Conservation (phyloP, 2,329 filamentous ascomycete species). For the Blumeria graminis region DNA sequence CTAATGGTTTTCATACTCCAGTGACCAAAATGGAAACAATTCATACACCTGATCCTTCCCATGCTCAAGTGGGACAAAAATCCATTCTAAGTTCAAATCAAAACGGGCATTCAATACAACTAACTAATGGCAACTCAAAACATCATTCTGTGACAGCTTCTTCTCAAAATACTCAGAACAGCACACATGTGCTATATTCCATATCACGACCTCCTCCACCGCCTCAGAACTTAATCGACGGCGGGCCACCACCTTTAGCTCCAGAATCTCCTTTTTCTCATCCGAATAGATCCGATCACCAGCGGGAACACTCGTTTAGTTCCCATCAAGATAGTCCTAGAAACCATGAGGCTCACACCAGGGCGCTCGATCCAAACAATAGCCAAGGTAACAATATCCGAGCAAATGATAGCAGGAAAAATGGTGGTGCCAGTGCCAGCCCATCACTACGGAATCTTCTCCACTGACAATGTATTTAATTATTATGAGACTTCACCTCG, state of each 20-base stretch:
- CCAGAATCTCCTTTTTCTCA: conserved; percentile 24
- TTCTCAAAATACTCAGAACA: conserved; percentile 11
- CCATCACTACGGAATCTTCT: conserved; percentile 53
- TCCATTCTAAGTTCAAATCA: conserved; percentile 19
- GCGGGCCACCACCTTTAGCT: conserved; percentile 18
- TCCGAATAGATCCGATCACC: conserved; percentile 20
- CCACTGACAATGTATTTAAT: conserved; percentile 21
- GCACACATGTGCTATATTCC: conserved; percentile 11
- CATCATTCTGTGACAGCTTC: conserved; percentile 8
- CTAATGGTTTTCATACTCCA: conserved; percentile 21
- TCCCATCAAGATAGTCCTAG: conserved; percentile 12
- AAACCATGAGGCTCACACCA: conserved; percentile 13
- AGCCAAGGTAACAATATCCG: conserved; percentile 13
- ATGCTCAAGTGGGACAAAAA: conserved; percentile 8
- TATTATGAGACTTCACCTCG: too few relatives aligned
- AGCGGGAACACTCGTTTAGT: conserved; percentile 18
- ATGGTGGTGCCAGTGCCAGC: conserved; percentile 50
- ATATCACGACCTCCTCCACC: conserved; percentile 13
- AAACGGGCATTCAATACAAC: conserved; percentile 18
- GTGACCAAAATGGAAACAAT: conserved; percentile 11
- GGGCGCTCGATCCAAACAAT: conserved; percentile 10
- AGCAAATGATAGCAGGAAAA: conserved; percentile 21
- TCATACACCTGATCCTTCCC: conserved; percentile 6
- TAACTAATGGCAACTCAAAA: conserved; percentile 19
- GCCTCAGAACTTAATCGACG: conserved; percentile 15